Evolutionary conservation across 176 grass and related monocot species (phyloP), one percentile per base, ranked within the genome.

Genomic region (Eleusine indica): DNA sequence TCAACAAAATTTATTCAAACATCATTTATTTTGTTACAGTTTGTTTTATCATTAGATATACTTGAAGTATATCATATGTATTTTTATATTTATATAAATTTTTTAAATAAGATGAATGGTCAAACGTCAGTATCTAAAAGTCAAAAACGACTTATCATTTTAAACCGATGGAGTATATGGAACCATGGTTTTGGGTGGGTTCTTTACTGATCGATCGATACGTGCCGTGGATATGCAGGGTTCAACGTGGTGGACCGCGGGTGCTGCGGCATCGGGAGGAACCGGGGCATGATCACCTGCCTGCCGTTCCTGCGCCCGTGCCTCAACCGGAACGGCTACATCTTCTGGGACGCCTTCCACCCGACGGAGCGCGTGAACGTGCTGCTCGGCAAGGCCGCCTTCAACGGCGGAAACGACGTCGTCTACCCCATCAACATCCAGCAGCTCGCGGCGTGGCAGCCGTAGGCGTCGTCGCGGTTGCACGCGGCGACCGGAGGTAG

Each of bases 291-390:
- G 82, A 90, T 98, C 73, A 98, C 92, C 0, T 98, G 96, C 93
- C 92, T 98, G 68, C 96, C 96, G 8, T 87, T 93, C 68, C 82
- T 87, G 39, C 92, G 92, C 37, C 92, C 96, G 4, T 98, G 96
- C 82, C 83, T 40, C 1, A 86, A 98, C 80, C 76, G 96, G 65
- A 74, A 93, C 14, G 13, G 71, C 84, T 95, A 95, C 79, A 83
- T 98, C 57, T 98, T 98, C 87, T 98, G 96, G 96, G 96, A 98
- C 66, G 96, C 96, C 12, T 98, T 98, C 84, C 96, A 98, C 82
- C 96, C 96, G 13, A 98, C 93, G 41, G 88, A 94, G 60, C 77
- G 87, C n/a, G 90, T 97, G 11, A 97, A 94, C 88, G 81, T 97
- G 40, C 48, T 97, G 16, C 85, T 97, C 61, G 95, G 83, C 4